phyloP scores from a whole-genome alignment of 441 rosid genomes.

The Syzygium syzygioides region DNA sequence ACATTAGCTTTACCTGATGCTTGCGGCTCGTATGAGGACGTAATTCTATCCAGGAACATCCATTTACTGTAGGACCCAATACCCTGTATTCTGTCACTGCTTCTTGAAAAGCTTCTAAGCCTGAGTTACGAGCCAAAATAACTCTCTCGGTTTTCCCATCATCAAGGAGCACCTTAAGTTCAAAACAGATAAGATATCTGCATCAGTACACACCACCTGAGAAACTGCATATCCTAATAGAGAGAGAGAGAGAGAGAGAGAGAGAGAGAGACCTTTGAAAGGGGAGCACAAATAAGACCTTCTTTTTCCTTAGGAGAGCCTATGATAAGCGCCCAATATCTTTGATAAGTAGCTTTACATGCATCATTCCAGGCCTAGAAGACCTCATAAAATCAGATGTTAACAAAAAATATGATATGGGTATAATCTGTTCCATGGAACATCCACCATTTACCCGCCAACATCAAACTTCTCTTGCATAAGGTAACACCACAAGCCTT shows the following conservation, averaged over 20 bases:
- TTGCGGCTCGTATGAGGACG: slow-evolving; percentile 54
- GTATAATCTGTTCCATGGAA: neutral
- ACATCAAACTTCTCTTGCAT: neutral
- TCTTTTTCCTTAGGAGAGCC: slow-evolving; percentile 79
- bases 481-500: neutral
- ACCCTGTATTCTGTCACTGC: slow-evolving; percentile 80
- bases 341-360: slow-evolving; percentile 58
- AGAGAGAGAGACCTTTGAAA: slow-evolving; percentile 54
- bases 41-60: slow-evolving; percentile 60
- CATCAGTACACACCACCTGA: neutral
- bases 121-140: slow-evolving; percentile 50
- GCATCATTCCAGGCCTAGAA: slow-evolving; percentile 78
- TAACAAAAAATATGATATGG: neutral
- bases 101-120: slow-evolving; percentile 72
- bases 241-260: neutral
- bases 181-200: neutral
- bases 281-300: slow-evolving; percentile 71
- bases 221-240: neutral
- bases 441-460: neutral
- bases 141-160: slow-evolving; percentile 88
- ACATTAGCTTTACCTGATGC: slow-evolving; percentile 43
- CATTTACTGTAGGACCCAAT: slow-evolving; percentile 77
- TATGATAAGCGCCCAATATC: slow-evolving; percentile 85
- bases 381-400: neutral
- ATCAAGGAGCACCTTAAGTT: slow-evolving; percentile 62